Evolutionary conservation across 768 basidiomycete genomes (phyloP).

Genomic region (Kwoniella heveanensis): DNA sequence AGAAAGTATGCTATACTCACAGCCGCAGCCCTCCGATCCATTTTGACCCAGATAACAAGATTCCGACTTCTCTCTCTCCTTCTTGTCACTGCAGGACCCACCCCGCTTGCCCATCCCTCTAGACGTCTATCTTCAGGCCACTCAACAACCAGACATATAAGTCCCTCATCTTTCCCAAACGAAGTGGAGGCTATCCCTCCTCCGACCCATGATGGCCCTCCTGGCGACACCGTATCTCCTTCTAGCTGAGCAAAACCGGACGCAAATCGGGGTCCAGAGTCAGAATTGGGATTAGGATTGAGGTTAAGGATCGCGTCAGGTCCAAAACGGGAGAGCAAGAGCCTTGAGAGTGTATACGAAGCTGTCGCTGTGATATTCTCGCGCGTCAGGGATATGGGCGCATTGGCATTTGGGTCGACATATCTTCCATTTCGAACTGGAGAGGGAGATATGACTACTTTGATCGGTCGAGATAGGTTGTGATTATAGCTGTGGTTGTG

Average conservation of each 20-base stretch:
- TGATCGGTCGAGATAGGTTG: no score
- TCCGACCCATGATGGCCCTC: no score
- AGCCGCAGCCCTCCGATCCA: not conserved
- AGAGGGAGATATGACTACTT: no score
- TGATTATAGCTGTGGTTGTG: no score
- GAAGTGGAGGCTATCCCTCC: no score
- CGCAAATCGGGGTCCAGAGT: no score
- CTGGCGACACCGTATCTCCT: no score
- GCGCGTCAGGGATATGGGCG: not conserved
- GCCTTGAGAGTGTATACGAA: not conserved
- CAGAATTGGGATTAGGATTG: no score
- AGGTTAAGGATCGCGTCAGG: not conserved
- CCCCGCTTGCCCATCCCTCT: not conserved
- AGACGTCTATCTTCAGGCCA: constrained; percentile 38
- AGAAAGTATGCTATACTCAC: no score
- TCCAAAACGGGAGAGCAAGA: not conserved
- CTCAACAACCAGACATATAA: constrained; percentile 20
- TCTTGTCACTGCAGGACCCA: not conserved
- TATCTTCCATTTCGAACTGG: no score
- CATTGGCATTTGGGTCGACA: no score
- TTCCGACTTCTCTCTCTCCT: constrained; percentile 19
- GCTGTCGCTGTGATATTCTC: constrained; percentile 7
- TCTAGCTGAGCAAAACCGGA: no score
- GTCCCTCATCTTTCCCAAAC: not conserved
- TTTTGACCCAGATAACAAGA: constrained; percentile 31